Evolutionary conservation across 768 basidiomycete species (phyloP), one percentile per base, ranked within the genome.

Genomic region (Exidia glandulosa): DNA sequence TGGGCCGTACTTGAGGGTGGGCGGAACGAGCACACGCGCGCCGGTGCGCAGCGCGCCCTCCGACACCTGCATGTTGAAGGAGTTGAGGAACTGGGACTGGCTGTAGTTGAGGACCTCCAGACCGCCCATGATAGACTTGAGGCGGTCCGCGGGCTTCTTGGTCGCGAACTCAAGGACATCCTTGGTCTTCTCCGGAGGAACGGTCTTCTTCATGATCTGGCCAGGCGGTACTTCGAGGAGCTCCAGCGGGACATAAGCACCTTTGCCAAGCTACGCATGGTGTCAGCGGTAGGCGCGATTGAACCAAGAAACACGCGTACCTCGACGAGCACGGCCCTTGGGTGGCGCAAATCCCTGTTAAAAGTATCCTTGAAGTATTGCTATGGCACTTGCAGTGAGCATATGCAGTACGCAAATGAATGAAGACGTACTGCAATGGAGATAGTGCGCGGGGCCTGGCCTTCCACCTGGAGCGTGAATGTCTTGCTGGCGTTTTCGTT

Each of bases 191-290:
- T 88, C 85, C 0, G 82, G 74, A 0, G 87, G 86, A 0, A 91
- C 74, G 56, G 87, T 83, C 63, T 85, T 87, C 45, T 82, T 77
- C 77, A 87, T 83, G 37, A 88, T 80, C 64, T 90, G 88, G 0
- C 87, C 88, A 0, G 75, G 67, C 0, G 78, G 75, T 2, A 90
- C 84, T 0, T 67, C 70, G 66, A 88, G 90, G 2, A 82, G 68
- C 63, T 90, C 88, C 0, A 90, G 68, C 0, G 88, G 88, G 3
- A 87, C 74, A 32, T 84, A 66, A 0, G 88, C 87, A 1, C 80
- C 81, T 29, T 73, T 69, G 3, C 83, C 81, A 13, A 87, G 77
- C 87, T 89, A 52, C n/a, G 34, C 60, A 45, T 48, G 32, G 29
- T 3, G 14, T 61, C n/a, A 36, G 41, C 37, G 33, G 31, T 58